Evolutionary conservation across 768 basidiomycete genomes (phyloP), one percentile per base, ranked within the genome.

Genomic region (Cyclocybe cylindracea): DNA sequence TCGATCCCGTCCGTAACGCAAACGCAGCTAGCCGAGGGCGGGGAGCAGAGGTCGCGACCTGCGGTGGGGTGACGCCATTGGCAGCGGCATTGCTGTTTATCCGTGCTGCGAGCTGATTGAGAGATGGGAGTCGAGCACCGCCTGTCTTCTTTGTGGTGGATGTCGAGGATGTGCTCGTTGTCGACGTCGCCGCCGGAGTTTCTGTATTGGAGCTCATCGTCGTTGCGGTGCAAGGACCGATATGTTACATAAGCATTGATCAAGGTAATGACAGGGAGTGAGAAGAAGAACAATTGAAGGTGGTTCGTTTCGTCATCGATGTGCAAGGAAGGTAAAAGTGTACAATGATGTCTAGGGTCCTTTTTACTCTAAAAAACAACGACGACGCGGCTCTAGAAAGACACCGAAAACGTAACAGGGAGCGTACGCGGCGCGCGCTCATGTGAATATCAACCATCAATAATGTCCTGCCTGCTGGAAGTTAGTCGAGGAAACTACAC

Each of bases 91-190:
- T 82, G 45, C 78, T 70, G 60, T 76, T 82, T 66, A 91, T 88
- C 44, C 88, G 84, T 5, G 89, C 89, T 2, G 87, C 90, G 48
- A 92, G 83, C 67, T 91, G 87, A 71, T 89, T 87, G 10, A 92
- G 78, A 6, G 90, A 90, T 0, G 89, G 89, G 13, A 85, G 73
- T 18, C 88, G 82, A 24, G 53, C 62, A 41, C 69, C 59, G 16
- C 58, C 46, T 2, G 52, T 36, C 49, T 63, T 61, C 58, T 64
- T 65, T 2, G 58, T 39, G 37, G 56, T 38, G 10, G 53, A 19
- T 16, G 59, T 49, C 19, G 59, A 56, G 13, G 58, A 48, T 5
- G 54, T 50, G 9, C 40, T 39, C n/a, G 51, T 37, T 50, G 46
- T 45, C 14, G 54, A 48, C 16, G 45, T 39, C 9, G 50, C 42